Evolutionary conservation across 208 protist genomes (phyloP).

Genomic region (Wallacemonas rigidus): DNA sequence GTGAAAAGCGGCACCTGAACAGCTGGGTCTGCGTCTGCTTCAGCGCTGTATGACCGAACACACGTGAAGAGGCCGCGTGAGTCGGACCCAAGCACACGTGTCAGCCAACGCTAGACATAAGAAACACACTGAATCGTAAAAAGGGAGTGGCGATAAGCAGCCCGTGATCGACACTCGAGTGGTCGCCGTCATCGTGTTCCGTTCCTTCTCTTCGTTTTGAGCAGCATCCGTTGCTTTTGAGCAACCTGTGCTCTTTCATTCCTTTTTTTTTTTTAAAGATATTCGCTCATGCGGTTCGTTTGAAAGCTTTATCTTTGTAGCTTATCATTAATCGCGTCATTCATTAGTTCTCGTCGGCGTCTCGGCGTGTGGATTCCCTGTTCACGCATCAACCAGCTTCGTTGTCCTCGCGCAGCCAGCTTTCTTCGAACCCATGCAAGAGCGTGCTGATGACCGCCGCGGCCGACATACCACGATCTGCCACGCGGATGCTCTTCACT

Average conservation of each 20-base stretch:
- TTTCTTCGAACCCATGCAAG: conserved; percentile 83
- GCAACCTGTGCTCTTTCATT: background rate
- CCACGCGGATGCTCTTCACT: conserved; percentile 69
- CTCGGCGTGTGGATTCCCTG: too few species aligned
- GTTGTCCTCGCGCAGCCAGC: conserved; percentile 85
- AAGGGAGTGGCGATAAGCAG: too few species aligned
- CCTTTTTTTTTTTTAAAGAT: conserved; percentile 9
- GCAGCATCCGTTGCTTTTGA: too few species aligned
- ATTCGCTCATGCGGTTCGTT: too few species aligned
- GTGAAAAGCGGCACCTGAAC: too few species aligned
- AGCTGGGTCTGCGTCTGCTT: too few species aligned
- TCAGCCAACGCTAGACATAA: too few species aligned
- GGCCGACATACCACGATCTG: conserved; percentile 81
- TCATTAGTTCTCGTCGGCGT: background rate
- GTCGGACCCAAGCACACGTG: too few species aligned
- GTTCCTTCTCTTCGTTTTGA: background rate
- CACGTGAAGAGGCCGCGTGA: too few species aligned
- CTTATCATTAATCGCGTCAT: background rate
- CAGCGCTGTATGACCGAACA: too few species aligned
- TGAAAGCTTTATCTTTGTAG: background rate
- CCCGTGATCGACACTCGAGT: background rate
- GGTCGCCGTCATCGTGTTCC: background rate
- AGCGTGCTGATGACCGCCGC: conserved; percentile 73
- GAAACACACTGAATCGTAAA: too few species aligned
- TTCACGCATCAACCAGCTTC: conserved; percentile 27